Evolutionary conservation across 331 rosid species (phyloP).

Genomic region (Phaseolus coccineus): DNA sequence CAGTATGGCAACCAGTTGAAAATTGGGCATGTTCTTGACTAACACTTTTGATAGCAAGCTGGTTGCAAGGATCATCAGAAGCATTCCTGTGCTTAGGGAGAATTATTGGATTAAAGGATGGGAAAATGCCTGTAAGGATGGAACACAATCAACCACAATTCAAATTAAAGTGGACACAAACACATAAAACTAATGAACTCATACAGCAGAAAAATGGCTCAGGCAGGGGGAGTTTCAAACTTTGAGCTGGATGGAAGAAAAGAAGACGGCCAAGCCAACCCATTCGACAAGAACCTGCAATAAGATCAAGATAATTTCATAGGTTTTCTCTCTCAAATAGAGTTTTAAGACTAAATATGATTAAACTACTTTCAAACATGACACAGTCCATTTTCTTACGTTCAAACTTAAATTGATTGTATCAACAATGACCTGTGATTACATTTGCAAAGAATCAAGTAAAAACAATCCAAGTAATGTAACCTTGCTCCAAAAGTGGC

Average conservation of each 20-base stretch:
- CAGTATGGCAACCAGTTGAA: constrained; percentile 14
- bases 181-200: constrained; percentile 1
- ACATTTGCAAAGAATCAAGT: constrained; percentile 16
- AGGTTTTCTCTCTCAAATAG: not conserved
- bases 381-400: not conserved
- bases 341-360: not conserved
- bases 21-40: not conserved
- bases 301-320: constrained; percentile 29
- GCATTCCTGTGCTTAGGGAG: constrained; percentile 32
- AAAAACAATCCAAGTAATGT: not conserved
- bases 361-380: constrained; percentile 19
- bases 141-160: not conserved
- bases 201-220: constrained; percentile 52
- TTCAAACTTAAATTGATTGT: constrained; percentile 14
- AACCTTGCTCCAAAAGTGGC: constrained; percentile 7
- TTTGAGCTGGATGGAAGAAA: constrained; percentile 49
- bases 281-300: constrained; percentile 30
- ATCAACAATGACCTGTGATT: not conserved
- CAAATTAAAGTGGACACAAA: constrained; percentile 20
- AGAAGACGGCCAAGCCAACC: constrained; percentile 66
- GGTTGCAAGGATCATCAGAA: constrained; percentile 22
- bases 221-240: constrained; percentile 45
- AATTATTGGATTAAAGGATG: constrained; percentile 43
- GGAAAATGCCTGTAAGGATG: constrained; percentile 49
- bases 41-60: constrained; percentile 15